phyloP scores from a whole-genome alignment of 805 yeast species.

The Candida bentonensis region DNA sequence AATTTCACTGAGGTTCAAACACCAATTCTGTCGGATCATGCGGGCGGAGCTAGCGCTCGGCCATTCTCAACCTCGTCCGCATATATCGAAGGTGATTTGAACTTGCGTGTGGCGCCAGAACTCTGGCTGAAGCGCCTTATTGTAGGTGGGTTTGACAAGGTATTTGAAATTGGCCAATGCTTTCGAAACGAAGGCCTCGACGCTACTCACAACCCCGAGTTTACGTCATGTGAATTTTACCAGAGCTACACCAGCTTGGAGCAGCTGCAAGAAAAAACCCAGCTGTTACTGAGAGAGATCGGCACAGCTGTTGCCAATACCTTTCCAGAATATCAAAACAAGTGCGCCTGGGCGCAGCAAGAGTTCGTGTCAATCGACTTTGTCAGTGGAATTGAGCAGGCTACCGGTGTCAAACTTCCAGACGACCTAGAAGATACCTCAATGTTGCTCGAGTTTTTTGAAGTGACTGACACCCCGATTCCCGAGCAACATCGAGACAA shows the following conservation, averaged over 20 bases:
- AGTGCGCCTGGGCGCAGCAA: constrained; percentile 3
- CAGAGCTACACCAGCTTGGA: constrained; percentile 53
- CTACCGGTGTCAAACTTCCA: constrained; percentile 40
- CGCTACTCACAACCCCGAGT: constrained; percentile 87
- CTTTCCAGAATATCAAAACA: constrained; percentile 9
- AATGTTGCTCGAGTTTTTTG: constrained; percentile 28
- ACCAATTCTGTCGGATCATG: constrained; percentile 54
- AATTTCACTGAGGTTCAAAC: constrained; percentile 78
- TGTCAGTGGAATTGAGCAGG: constrained; percentile 43
- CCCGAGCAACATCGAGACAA: constrained; percentile 19
- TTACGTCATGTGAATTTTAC: constrained; percentile 81
- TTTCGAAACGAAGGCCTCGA: constrained; percentile 93
- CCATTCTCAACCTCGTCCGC: constrained; percentile 54
- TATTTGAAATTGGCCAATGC: constrained; percentile 71
- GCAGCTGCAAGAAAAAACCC: constrained; percentile 53
- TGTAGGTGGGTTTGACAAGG: constrained; percentile 72
- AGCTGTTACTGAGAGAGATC: constrained; percentile 35
- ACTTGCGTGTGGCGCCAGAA: constrained; percentile 86
- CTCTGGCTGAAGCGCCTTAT: constrained; percentile 79
- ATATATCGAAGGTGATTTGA: constrained; percentile 24
- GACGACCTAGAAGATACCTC: constrained; percentile 23
- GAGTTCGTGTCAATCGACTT: constrained; percentile 43
- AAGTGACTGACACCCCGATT: constrained; percentile 22
- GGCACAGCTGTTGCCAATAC: constrained; percentile 11
- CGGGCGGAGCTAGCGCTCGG: constrained; percentile 88